These are phyloP conservation scores for Fusarium coffeatum DNA, from an alignment of 2,329 filamentous ascomycete genomes.

Conservation along the genomic window DNA sequence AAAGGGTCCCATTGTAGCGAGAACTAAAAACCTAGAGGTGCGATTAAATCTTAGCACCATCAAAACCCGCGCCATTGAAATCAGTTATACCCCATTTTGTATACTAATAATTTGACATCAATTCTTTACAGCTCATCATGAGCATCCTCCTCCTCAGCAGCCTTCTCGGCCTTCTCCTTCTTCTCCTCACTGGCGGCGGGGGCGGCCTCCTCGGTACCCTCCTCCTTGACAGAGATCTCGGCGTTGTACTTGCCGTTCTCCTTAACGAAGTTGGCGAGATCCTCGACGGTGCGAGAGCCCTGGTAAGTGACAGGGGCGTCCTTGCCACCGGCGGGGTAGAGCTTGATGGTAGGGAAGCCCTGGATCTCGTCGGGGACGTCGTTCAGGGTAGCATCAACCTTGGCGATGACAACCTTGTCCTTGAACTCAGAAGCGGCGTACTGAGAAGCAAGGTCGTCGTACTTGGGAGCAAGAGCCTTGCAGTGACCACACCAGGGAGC, in stretches of 20 bases:
- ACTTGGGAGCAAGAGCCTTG: constrained; percentile 97
- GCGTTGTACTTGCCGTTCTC: constrained; percentile 94
- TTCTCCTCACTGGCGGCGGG: constrained; percentile 65
- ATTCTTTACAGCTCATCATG: constrained; percentile 81
- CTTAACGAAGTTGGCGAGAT: constrained; percentile 90
- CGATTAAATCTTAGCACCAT: constrained; percentile 43
- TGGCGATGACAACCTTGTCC: constrained; percentile 90
- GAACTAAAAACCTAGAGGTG: constrained; percentile 47
- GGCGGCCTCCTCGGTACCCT: constrained; percentile 66
- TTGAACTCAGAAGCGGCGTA: constrained; percentile 84
- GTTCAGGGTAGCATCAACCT: constrained; percentile 96
- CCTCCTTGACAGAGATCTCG: constrained; percentile 69
- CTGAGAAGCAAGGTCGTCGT: constrained; percentile 86
- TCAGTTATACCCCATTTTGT: constrained; percentile 49
- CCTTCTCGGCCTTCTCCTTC: constrained; percentile 58
- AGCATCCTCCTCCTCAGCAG: constrained; percentile 58
- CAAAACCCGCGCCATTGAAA: constrained; percentile 51
- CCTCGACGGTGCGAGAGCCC: constrained; percentile 89
- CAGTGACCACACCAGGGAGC: constrained; percentile 99
- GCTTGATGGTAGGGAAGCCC: constrained; percentile 99
- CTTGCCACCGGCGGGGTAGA: constrained; percentile 93
- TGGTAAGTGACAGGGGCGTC: constrained; percentile 85
- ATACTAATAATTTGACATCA: constrained; percentile 45
- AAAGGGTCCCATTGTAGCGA: constrained; percentile 43
- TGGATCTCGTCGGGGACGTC: constrained; percentile 96